phyloP scores from a whole-genome alignment of 2,329 filamentous ascomycete genomes.

The Colletotrichum gloeosporioides region DNA sequence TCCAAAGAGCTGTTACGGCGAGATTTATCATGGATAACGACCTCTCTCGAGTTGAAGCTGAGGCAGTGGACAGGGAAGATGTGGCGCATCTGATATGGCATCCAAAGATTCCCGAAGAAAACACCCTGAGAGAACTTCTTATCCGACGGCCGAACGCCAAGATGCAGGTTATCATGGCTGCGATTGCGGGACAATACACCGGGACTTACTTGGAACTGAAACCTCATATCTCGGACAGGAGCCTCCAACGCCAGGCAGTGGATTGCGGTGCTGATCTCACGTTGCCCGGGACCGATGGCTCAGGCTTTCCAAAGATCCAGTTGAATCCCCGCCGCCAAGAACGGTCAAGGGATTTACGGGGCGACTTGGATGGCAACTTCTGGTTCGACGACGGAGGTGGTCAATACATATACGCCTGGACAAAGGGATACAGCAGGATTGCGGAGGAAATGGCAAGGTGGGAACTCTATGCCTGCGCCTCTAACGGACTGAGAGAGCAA shows the following conservation, averaged over 20 bases:
- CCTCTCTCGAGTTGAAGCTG: conserved; percentile 28
- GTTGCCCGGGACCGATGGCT: neutral
- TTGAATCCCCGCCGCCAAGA: neutral
- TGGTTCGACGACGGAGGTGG: neutral
- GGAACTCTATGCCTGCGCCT: neutral
- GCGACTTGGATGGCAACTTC: neutral
- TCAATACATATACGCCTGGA: neutral
- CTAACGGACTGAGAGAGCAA: neutral
- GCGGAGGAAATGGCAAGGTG: neutral
- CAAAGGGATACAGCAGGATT: neutral
- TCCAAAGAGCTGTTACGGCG: conserved; percentile 20
- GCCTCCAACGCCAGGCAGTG: neutral
- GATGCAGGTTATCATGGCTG: conserved; percentile 42
- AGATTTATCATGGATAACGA: conserved; percentile 34
- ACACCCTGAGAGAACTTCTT: conserved; percentile 37
- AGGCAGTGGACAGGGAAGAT: conserved; percentile 6
- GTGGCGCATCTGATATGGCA: conserved; percentile 45
- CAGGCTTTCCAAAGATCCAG: neutral
- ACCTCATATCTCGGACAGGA: neutral
- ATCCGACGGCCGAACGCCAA: conserved; percentile 34
- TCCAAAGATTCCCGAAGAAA: conserved; percentile 38
- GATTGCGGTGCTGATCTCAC: neutral
- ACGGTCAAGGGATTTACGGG: neutral
- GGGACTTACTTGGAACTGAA: neutral
- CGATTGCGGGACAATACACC: conserved; percentile 37